Evolutionary conservation across 2,329 filamentous ascomycete genomes (phyloP).

Genomic region (Cercospora sp.): DNA sequence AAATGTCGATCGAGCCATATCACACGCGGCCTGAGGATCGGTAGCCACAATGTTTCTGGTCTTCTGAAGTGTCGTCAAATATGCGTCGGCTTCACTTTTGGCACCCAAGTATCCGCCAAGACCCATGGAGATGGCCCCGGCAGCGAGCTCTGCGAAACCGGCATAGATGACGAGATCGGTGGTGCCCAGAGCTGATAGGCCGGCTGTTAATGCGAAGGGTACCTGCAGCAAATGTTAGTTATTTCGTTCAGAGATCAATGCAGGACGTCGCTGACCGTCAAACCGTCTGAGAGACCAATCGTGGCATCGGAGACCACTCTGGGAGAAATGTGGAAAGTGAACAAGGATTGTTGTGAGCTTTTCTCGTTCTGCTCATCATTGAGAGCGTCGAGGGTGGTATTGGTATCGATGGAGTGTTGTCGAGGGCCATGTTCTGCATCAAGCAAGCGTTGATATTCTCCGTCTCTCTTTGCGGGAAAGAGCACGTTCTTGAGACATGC

Average conservation of each 20-base stretch:
- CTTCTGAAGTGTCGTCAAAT: conserved; percentile 48
- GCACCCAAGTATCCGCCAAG: conserved; percentile 48
- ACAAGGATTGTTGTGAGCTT: not conserved
- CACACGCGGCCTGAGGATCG: conserved; percentile 41
- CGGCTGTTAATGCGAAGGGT: conserved; percentile 47
- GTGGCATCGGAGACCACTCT: conserved; percentile 50
- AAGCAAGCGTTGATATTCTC: conserved; percentile 11
- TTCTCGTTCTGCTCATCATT: conserved; percentile 8
- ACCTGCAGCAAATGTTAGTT: not conserved
- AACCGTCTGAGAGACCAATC: conserved; percentile 45
- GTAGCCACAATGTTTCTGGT: conserved; percentile 44
- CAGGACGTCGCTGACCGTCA: conserved; percentile 39
- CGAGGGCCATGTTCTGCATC: conserved; percentile 12
- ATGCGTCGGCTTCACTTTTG: conserved; percentile 54
- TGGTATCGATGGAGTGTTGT: conserved; percentile 11
- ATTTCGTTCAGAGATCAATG: not conserved
- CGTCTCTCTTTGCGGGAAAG: conserved; percentile 11
- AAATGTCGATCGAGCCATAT: conserved; percentile 46
- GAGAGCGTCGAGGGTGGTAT: not conserved
- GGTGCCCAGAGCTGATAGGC: conserved; percentile 43
- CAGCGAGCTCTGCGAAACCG: conserved; percentile 44
- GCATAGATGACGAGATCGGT: conserved; percentile 44
- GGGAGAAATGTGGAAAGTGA: conserved; percentile 30
- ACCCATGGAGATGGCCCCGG: conserved; percentile 47
- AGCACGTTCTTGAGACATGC: conserved; percentile 13